Percentiles rank a stretch among this genome's conserved stretches.
These are phyloP conservation scores for Botrytis porri DNA, from an alignment of 2,329 filamentous ascomycete genomes.

Conservation along the genomic window DNA sequence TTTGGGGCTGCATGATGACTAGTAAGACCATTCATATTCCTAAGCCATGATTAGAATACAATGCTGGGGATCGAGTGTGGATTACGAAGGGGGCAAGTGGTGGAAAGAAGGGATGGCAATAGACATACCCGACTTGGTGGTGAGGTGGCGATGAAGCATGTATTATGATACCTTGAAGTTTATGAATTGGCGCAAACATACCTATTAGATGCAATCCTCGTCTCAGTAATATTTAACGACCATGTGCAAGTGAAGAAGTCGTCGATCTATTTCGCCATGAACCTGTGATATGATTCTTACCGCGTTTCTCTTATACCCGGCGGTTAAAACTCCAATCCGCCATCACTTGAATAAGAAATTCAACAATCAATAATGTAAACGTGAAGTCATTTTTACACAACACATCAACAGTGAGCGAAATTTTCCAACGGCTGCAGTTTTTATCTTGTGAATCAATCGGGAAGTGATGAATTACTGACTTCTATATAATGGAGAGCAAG, in stretches of 20 bases:
- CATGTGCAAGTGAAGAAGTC: not conserved
- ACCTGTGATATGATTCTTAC: not conserved
- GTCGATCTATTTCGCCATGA: not conserved
- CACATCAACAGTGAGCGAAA: not conserved
- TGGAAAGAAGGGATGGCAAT: not conserved
- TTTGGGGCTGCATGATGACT: slow-evolving; percentile 93
- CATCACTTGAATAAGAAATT: not conserved
- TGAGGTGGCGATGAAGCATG: slow-evolving; percentile 3
- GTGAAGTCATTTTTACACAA: not conserved
- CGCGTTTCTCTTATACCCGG: not conserved
- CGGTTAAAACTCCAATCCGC: not conserved
- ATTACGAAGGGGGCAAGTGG: not conserved
- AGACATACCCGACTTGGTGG: not conserved
- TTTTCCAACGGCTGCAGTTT: not conserved
- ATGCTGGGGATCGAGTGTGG: not conserved
- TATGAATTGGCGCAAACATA: slow-evolving; percentile 5
- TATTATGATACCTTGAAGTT: slow-evolving; percentile 20
- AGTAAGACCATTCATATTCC: slow-evolving; percentile 94
- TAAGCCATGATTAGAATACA: slow-evolving; percentile 58
- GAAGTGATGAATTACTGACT: not conserved
- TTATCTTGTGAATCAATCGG: not conserved
- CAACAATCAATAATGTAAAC: not conserved
- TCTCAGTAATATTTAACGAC: not conserved
- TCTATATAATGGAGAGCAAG: not conserved
- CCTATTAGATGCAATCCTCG: not conserved